Base-by-base conservation (phyloP, 2,329 filamentous ascomycete species). In the Fusarium irregulare region DNA sequence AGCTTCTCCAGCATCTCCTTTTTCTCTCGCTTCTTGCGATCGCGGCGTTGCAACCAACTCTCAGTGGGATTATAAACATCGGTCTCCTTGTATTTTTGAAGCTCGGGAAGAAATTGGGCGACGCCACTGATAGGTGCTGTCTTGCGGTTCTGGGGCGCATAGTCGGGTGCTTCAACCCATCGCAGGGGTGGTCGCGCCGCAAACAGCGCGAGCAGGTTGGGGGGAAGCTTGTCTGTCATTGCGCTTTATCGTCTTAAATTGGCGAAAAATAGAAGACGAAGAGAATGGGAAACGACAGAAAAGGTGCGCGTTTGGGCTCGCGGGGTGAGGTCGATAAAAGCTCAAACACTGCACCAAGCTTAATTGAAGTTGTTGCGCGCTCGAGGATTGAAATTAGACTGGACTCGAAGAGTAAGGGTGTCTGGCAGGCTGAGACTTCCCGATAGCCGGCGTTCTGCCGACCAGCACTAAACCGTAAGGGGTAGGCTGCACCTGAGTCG, bases 171-270 rank as follows among this genome's bases (percentile, higher is more conserved):
- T 65, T 92, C 91, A 65, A 97, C 89, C 87, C 93, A 98, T 81
- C 94, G 92, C 78, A 98, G 84, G 64, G 95, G 92, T 75, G 96
- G 96, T 64, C 96, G 93, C 78, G 96, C 93, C 82, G 95, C 93
- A 84, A 99, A 99, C 73, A 98, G 93, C 82, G 93, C 92, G 76
- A 98, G 87, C 64, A 98, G 88, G 79, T 97, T 95, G 59, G 92
- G 93, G 62, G 96, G 95, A 21, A 99, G 91, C 83, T 97, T 96
- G 86, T 98, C 95, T 53, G 96, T 98, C 96, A 98, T 99, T 68
- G 56, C 47, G 75, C 84, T 75, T 57, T 68, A 53, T 61, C 70
- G 23, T 56, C 41, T 64, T 46, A 27, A 41, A 42, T n/a, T 44
- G 25, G 30, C 21, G 18, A 57, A 55, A 59, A 58, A 32, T 42